Percentiles rank a stretch among this genome's conserved stretches.
Evolutionary conservation across 352 stramenopile genomes (phyloP).

Genomic region (Pythium diclinum): DNA sequence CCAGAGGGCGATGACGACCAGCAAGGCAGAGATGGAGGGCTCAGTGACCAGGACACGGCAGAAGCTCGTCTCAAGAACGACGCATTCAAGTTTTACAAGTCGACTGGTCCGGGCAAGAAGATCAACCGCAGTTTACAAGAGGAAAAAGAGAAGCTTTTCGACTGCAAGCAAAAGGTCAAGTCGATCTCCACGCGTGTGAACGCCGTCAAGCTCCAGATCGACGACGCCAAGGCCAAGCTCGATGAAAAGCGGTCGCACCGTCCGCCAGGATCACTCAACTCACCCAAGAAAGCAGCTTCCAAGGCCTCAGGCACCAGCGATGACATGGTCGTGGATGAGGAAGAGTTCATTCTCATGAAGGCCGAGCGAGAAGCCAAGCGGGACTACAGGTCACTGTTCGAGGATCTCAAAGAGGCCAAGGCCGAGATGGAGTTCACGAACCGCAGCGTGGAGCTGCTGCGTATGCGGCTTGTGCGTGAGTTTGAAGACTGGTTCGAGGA

Average conservation of each 20-base stretch:
- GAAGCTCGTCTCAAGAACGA: slow-evolving; percentile 52
- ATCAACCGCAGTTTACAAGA: slow-evolving; percentile 54
- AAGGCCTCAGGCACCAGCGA: slow-evolving; percentile 20
- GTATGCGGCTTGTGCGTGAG: slow-evolving; percentile 71
- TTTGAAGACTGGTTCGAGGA: slow-evolving; percentile 86
- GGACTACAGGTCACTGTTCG: slow-evolving; percentile 78
- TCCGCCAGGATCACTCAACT: slow-evolving; percentile 7
- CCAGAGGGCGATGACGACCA: slow-evolving; percentile 28
- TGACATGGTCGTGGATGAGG: slow-evolving; percentile 89
- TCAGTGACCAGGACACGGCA: neutral
- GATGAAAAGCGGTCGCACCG: slow-evolving; percentile 57
- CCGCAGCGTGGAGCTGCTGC: slow-evolving; percentile 68
- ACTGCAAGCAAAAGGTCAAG: slow-evolving; percentile 69
- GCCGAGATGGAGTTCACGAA: slow-evolving; percentile 62
- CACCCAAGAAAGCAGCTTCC: neutral
- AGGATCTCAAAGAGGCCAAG: slow-evolving; percentile 80
- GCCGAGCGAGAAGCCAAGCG: slow-evolving; percentile 83
- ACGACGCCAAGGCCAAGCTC: slow-evolving; percentile 51
- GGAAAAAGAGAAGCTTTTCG: slow-evolving; percentile 75
- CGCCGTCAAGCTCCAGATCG: slow-evolving; percentile 71
- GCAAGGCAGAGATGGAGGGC: neutral
- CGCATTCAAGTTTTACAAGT: slow-evolving; percentile 68
- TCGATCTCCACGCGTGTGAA: slow-evolving; percentile 77
- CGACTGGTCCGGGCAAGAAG: slow-evolving; percentile 51
- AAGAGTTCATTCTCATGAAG: slow-evolving; percentile 90